Evolutionary conservation across 2,329 filamentous ascomycete species (phyloP).

Genomic region (Sphaerulina musiva): DNA sequence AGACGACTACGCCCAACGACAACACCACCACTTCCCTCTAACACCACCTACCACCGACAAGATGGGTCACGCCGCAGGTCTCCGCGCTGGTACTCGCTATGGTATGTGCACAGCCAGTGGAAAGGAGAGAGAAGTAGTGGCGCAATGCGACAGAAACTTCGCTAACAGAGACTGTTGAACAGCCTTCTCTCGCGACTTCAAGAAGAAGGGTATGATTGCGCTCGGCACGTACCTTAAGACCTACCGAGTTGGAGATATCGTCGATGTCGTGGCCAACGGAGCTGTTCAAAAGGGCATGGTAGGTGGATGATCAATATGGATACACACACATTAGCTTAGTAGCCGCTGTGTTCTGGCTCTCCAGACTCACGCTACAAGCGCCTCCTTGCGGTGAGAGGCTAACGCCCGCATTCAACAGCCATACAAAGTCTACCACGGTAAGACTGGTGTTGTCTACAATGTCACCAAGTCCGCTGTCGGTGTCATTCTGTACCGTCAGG

Average conservation of each 20-base stretch:
- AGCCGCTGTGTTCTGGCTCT: constrained; percentile 11
- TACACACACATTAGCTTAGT: constrained; percentile 6
- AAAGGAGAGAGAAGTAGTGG: constrained; percentile 1
- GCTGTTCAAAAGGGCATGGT: constrained; percentile 88
- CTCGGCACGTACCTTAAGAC: constrained; percentile 90
- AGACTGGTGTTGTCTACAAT: constrained; percentile 70
- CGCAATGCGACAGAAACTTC: constrained; percentile 2
- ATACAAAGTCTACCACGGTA: constrained; percentile 99
- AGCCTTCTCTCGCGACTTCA: constrained; percentile 86
- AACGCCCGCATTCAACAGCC: constrained; percentile 46
- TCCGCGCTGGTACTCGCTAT: constrained; percentile 40
- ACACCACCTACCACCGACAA: constrained; percentile 30
- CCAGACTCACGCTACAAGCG: constrained; percentile 10
- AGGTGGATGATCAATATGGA: constrained; percentile 40
- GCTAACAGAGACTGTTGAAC: constrained; percentile 17
- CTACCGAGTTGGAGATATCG: constrained; percentile 98
- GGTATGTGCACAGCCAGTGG: constrained; percentile 26
- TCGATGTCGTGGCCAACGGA: constrained; percentile 98
- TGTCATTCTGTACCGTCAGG: constrained; percentile 99
- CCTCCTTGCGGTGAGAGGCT: constrained; percentile 12
- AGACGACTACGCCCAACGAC: constrained; percentile 4
- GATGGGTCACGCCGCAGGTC: constrained; percentile 51
- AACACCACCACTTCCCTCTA: constrained; percentile 1
- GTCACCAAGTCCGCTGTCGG: constrained; percentile 96
- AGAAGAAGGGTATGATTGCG: constrained; percentile 88